phyloP scores from a whole-genome alignment of 2,329 filamentous ascomycete species.

The Plectosphaerella sp. region DNA sequence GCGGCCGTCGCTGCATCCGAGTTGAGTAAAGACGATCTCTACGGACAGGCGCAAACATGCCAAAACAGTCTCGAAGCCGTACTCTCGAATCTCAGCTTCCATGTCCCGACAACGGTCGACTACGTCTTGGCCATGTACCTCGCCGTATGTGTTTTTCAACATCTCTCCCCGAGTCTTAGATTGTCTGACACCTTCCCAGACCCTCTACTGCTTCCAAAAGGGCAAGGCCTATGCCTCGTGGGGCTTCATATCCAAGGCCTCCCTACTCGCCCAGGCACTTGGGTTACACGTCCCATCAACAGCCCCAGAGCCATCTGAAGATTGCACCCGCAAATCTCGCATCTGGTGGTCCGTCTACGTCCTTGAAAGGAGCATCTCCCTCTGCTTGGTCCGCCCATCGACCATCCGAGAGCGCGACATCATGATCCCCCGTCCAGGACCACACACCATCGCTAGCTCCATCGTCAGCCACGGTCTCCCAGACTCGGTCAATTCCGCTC shows the following conservation, averaged over 20 bases:
- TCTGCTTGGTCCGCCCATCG: constrained; percentile 18
- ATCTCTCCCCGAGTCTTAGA: neutral
- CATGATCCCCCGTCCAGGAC: constrained; percentile 9
- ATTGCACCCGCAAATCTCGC: constrained; percentile 4
- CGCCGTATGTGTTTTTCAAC: constrained; percentile 9
- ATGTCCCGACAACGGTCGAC: constrained; percentile 12
- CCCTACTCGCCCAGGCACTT: constrained; percentile 13
- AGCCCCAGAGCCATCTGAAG: constrained; percentile 1
- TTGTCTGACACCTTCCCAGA: neutral
- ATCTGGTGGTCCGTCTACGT: constrained; percentile 21
- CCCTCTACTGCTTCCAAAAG: constrained; percentile 14
- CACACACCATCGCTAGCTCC: neutral
- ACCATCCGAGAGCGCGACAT: constrained; percentile 21
- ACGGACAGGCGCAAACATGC: constrained; percentile 10
- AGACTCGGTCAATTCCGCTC: neutral
- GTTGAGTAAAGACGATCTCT: constrained; percentile 5
- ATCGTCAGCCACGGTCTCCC: no score
- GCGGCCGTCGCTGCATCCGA: constrained; percentile 4
- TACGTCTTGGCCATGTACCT: constrained; percentile 11
- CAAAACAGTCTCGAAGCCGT: constrained; percentile 14
- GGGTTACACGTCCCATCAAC: constrained; percentile 13
- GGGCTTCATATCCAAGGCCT: constrained; percentile 15
- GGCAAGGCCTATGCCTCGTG: constrained; percentile 14
- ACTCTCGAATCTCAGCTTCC: constrained; percentile 13
- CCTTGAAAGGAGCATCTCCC: constrained; percentile 16